Evolutionary conservation across 495 filamentous ascomycete genomes (phyloP), one percentile per base, ranked within the genome.

Genomic region (Neurospora tetraspora): DNA sequence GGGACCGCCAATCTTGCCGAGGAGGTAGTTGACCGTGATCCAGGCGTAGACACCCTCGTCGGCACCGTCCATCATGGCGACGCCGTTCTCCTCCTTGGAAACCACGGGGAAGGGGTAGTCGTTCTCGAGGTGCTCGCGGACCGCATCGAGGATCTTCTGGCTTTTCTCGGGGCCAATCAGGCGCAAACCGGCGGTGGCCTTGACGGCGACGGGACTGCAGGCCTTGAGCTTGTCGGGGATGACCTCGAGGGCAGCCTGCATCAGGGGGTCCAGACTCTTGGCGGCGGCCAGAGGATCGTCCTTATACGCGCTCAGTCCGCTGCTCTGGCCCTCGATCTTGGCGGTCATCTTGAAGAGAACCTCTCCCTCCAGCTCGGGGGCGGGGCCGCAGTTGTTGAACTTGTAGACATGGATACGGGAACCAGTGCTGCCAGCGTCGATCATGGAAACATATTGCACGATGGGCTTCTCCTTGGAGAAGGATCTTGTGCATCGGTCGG

Each of bases 31-130:
- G 72, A 93, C 94, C 4, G 96, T 99, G 81, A 99, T 97, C 96
- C 96, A 99, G 70, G 96, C 96, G 77, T 97, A 99, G n/a, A 99
- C 96, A 80, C 96, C 88, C 82, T 99, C 96, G 74, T 97, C 91
- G 18, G 90, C 92, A 76, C 96, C 96, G 77, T 96, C 94, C 95
- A 99, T 98, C 74, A 98, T 94, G 74, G 92, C 88, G 16, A 99
- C 92, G 71, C 96, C 96, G 73, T 91, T 89, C 76, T 93, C 91
- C 78, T 92, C 92, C 73, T 89, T 86, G 5, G 93, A 90, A 70
- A 99, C 91, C 23, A 99, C 91, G 3, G 96, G 92, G 87, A 99
- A 98, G 27, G 96, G 96, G 80, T 96, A 99, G 27, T 86, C 85
- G 20, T 89, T 94, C 81, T 98, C 94, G n/a, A 99, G 82, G 70